Percentiles rank a stretch among this genome's conserved stretches.
phyloP scores from a whole-genome alignment of 2,329 filamentous ascomycete species.

The Xylaria digitata region DNA sequence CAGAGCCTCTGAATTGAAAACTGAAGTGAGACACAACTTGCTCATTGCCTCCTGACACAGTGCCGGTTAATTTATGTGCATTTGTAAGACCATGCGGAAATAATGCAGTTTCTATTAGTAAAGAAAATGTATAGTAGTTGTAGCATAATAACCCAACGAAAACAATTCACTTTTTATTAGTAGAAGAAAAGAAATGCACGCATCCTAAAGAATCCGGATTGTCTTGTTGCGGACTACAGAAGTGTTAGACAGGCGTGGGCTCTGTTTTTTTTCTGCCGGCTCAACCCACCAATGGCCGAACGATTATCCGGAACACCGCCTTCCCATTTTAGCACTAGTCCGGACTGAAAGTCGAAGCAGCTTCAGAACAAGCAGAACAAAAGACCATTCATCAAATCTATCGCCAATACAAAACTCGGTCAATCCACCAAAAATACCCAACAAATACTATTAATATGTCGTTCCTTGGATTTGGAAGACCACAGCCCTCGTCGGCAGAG shows the following conservation, averaged over 20 bases:
- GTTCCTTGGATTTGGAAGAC: conserved; percentile 77
- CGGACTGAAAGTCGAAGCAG: conserved; percentile 19
- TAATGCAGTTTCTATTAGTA: background rate
- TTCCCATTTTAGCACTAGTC: conserved; percentile 36
- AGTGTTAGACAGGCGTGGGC: background rate
- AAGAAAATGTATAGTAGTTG: background rate
- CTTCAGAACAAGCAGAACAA: conserved; percentile 13
- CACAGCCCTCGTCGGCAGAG: conserved; percentile 92
- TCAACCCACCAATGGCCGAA: conserved; percentile 29
- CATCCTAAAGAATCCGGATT: background rate
- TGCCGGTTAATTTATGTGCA: background rate
- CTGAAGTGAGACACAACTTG: background rate
- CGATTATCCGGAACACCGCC: conserved; percentile 44
- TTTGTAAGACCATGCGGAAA: background rate
- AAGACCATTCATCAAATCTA: conserved; percentile 2
- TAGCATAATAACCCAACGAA: background rate
- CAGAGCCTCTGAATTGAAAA: background rate
- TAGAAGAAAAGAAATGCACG: background rate
- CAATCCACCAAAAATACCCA: background rate
- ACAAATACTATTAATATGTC: conserved; percentile 66
- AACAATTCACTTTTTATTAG: background rate
- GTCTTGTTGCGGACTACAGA: background rate
- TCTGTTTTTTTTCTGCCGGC: conserved; percentile 41
- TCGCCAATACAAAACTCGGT: background rate
- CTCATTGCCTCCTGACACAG: background rate